Evolutionary conservation across 441 rosid genomes (phyloP), one percentile per base, ranked within the genome.

Genomic region (Corymbia citriodora): DNA sequence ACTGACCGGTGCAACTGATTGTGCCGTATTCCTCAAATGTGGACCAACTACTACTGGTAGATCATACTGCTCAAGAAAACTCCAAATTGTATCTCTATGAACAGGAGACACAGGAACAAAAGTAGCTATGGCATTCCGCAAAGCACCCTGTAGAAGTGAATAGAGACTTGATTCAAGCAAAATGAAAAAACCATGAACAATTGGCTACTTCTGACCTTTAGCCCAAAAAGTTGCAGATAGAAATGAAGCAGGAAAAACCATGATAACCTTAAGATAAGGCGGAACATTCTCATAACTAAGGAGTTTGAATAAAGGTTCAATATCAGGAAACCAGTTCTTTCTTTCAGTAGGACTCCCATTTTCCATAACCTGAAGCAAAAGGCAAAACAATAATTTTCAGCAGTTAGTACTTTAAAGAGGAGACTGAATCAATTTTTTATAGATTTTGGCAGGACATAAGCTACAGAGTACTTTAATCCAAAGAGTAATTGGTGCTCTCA

Each of bases 211-310:
- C 88, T 23, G 85, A 88, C 87, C 87, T 49, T 88, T 45, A 86
- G 81, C 36, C n/a, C n/a, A 61, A 68, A 90, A 65, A 87, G 81
- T 89, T 89, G 40, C 63, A 72, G 87, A 61, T 88, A 89, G 90
- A 87, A 82, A 82, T 85, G 16, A 81, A 92, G 83, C 89, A 91
- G 88, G 88, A 83, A 87, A 86, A 72, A 91, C 74, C 63, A 92
- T 87, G 89, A 88, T 65, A 7, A 90, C 99, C 99, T 98, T 98
- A 90, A 98, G 94, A 94, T 95, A 96, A 89, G 99, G 97, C 82
- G 98, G 99, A 91, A 98, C 99, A 74, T 95, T 97, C 93, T 98
- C 99, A 91, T 97, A 97, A 92, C 99, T 92, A 91, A 98, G 99
- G 92, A 98, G 99, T 96, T 96, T 98, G 95, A 97, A 98, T 90